phyloP scores from a whole-genome alignment of 2,329 filamentous ascomycete species.

The Fusarium falciforme region DNA sequence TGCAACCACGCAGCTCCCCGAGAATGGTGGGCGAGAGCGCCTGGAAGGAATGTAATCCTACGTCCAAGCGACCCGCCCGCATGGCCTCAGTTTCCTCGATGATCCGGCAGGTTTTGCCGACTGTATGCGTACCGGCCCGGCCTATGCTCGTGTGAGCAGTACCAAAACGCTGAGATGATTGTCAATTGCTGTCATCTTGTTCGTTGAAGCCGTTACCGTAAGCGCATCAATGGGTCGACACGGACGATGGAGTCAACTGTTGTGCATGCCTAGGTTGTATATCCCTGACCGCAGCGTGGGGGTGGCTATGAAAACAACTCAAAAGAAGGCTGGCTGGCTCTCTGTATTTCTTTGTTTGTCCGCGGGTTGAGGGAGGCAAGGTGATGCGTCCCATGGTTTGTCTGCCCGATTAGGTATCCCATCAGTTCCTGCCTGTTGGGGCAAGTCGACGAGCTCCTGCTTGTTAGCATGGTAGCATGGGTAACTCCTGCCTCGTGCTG shows the following conservation, averaged over 20 bases:
- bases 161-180: not conserved
- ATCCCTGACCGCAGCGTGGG: not conserved
- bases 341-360: not conserved
- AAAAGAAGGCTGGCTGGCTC: not conserved
- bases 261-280: not conserved
- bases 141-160: not conserved
- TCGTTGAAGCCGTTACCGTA: not conserved
- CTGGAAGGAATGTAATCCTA: conserved; percentile 5
- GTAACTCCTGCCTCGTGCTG: not conserved
- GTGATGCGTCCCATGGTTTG: not conserved
- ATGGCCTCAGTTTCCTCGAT: not conserved
- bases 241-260: not conserved
- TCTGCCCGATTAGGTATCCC: not conserved
- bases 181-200: conserved; percentile 1
- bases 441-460: not conserved
- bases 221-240: not conserved
- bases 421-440: not conserved
- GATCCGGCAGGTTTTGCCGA: conserved; percentile 2
- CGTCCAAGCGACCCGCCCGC: not conserved
- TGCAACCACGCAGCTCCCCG: conserved; percentile 17
- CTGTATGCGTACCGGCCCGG: conserved; percentile 28
- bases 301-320: not conserved
- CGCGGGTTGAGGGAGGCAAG: not conserved
- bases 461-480: not conserved
- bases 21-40: conserved; percentile 11